Conservation (phyloP, 2,329 filamentous ascomycete species). For the Aspergillus brunneoviolaceus region DNA sequence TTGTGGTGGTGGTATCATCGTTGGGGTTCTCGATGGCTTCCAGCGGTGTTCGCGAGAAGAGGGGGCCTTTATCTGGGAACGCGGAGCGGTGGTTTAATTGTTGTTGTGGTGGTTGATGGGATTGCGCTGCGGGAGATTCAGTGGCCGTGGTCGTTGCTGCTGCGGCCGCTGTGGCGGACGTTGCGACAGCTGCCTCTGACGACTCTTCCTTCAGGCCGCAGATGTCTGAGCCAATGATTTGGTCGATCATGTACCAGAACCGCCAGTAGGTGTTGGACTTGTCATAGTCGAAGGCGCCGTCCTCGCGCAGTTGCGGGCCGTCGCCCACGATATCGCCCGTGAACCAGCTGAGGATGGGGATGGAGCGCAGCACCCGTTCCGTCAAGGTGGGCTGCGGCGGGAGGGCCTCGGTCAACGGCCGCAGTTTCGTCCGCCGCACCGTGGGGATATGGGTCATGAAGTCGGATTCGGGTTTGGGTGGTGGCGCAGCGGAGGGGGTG, state of each 20-base stretch:
- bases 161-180: too few relatives aligned
- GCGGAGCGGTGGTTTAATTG: too few relatives aligned
- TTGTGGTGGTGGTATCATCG: neutral
- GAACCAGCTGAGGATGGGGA: constrained; percentile 72
- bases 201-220: constrained; percentile 58
- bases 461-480: constrained; percentile 42
- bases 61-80: too few relatives aligned
- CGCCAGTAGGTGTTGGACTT: constrained; percentile 61
- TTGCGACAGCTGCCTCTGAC: constrained; percentile 21
- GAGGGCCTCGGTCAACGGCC: constrained; percentile 69
- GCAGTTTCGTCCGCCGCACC: constrained; percentile 63
- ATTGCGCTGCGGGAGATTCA: neutral
- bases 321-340: constrained; percentile 54
- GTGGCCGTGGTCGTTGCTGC: neutral
- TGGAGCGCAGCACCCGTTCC: constrained; percentile 63
- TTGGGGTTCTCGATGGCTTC: neutral
- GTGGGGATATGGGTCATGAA: constrained; percentile 62
- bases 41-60: too few relatives aligned
- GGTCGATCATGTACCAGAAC: constrained; percentile 59
- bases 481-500: constrained; percentile 10
- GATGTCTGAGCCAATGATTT: constrained; percentile 58
- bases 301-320: constrained; percentile 46
- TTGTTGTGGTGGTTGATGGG: too few relatives aligned
- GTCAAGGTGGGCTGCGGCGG: constrained; percentile 66
- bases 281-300: constrained; percentile 66